Percentiles rank a stretch among this genome's conserved stretches.
Evolutionary conservation across 495 filamentous ascomycete species (phyloP).

Genomic region (Lasiosphaeris hirsuta): DNA sequence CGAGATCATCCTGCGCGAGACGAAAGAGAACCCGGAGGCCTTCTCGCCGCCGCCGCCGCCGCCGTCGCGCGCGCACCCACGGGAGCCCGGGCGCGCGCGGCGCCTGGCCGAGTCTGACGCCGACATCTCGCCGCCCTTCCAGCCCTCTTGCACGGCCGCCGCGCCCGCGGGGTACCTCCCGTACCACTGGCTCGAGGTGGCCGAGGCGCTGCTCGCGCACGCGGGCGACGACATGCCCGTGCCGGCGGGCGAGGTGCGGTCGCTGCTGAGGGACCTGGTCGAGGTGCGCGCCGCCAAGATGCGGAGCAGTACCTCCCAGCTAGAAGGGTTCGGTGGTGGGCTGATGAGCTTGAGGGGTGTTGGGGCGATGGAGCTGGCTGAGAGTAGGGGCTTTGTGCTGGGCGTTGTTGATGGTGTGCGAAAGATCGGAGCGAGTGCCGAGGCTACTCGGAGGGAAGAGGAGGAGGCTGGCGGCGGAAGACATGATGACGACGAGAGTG

Average conservation of each 20-base stretch:
- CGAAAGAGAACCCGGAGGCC: slow-evolving; percentile 54
- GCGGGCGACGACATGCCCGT: slow-evolving; percentile 82
- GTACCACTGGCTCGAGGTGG: slow-evolving; percentile 91
- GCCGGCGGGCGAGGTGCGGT: slow-evolving; percentile 63
- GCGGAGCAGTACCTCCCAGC: slow-evolving; percentile 62
- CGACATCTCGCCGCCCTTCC: slow-evolving; percentile 56
- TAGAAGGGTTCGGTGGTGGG: slow-evolving; percentile 66
- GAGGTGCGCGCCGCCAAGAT: slow-evolving; percentile 91
- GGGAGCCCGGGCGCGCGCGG: slow-evolving; percentile 29
- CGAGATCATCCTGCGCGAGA: slow-evolving; percentile 76
- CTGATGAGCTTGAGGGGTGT: slow-evolving; percentile 76
- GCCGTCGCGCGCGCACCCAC: slow-evolving; percentile 45
- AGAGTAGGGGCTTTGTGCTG: slow-evolving; percentile 77
- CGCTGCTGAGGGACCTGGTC: slow-evolving; percentile 74
- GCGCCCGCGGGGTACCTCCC: slow-evolving; percentile 67
- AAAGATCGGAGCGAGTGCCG: slow-evolving; percentile 57
- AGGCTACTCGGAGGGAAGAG: slow-evolving; percentile 52
- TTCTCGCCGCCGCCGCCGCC: slow-evolving; percentile 75
- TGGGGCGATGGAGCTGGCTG: slow-evolving; percentile 85
- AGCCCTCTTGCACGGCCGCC: slow-evolving; percentile 55
- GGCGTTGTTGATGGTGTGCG: slow-evolving; percentile 86
- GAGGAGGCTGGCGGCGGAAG: slow-evolving; percentile 46
- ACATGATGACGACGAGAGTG: slow-evolving; percentile 40
- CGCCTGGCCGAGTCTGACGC: slow-evolving; percentile 16
- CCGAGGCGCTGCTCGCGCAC: slow-evolving; percentile 77